phyloP scores from a whole-genome alignment of 495 filamentous ascomycete species.

The Podospora comata region DNA sequence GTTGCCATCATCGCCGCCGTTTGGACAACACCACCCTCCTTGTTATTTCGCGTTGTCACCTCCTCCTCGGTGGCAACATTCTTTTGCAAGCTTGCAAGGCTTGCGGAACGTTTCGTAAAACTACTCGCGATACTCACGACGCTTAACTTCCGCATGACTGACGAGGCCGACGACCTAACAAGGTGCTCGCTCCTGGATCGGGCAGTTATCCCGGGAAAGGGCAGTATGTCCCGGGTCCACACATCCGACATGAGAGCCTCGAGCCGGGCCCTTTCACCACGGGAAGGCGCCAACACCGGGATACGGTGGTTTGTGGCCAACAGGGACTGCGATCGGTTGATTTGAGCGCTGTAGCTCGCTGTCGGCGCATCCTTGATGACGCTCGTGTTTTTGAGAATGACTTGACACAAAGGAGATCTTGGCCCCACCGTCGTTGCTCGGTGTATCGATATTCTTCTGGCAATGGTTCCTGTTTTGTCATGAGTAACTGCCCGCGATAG shows the following conservation, averaged over 20 bases:
- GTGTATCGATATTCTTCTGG: slow-evolving; percentile 77
- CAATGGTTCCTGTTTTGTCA: slow-evolving; percentile 66
- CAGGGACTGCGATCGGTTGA: slow-evolving; percentile 70
- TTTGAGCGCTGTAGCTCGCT: slow-evolving; percentile 41
- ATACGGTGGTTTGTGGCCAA: slow-evolving; percentile 58
- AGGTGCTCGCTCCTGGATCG: slow-evolving; percentile 60
- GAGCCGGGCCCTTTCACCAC: slow-evolving; percentile 72
- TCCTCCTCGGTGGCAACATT: slow-evolving; percentile 18
- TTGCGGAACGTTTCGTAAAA: slow-evolving; percentile 58
- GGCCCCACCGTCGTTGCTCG: slow-evolving; percentile 65
- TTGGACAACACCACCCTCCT: slow-evolving; percentile 1
- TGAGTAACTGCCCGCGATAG: slow-evolving; percentile 62
- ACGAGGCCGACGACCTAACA: slow-evolving; percentile 66
- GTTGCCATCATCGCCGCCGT: not conserved
- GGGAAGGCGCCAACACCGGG: slow-evolving; percentile 62
- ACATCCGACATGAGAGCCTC: slow-evolving; percentile 73
- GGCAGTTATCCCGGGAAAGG: slow-evolving; percentile 79
- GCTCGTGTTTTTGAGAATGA: slow-evolving; percentile 89
- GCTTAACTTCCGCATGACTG: slow-evolving; percentile 81
- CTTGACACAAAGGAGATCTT: slow-evolving; percentile 60
- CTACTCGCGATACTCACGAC: slow-evolving; percentile 64
- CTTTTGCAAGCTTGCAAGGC: slow-evolving; percentile 30
- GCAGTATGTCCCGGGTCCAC: slow-evolving; percentile 79
- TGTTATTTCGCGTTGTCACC: not conserved
- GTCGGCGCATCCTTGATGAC: slow-evolving; percentile 54